Evolutionary conservation across 2,329 filamentous ascomycete genomes (phyloP), one percentile per base, ranked within the genome.

Genomic region (Colletotrichum sp.): DNA sequence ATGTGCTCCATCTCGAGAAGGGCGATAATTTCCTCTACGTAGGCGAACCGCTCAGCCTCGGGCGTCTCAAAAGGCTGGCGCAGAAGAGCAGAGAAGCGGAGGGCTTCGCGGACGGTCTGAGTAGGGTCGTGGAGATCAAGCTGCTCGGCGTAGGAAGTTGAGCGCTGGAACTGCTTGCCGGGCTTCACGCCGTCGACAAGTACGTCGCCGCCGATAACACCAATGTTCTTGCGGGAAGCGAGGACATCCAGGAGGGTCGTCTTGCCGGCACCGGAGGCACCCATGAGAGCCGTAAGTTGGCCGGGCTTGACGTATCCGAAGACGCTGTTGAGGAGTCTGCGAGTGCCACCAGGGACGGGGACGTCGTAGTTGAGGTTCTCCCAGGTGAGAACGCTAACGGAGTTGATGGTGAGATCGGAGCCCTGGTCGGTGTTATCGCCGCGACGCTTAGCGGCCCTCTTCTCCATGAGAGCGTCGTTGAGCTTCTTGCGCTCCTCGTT

Each of bases 211-310:
- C 82, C 79, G 52, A 93, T 90, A 3, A 92, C 90, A 78, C 91
- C 91, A 71, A 92, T 91, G 78, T 91, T 92, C 85, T 92, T 92
- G 49, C 91, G 86, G 2, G 88, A 83, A 0, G 90, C 90, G 44
- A 98, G 87, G 1, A 96, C 94, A 80, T 98, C 95, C 4, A 98
- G 87, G 1, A 98, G 87, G 0, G 95, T 98, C 0, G 95, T 97
- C 86, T 98, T 98, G 65, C 95, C 95, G 6, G 95, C 95, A n/a
- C 94, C 94, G 7, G 94, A 95, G 8, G 93, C 93, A 52, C 95
- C 95, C 94, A 97, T 96, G 3, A 97, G 87, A 4, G 95, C 94
- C 5, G 94, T 96, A 12, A 96, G 88, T 79, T 93, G 91, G 44
- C 95, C 95, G 3, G 95, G 95, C 77, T 93, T 92, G 67, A 96